Conservation (phyloP, 2,329 filamentous ascomycete species). For the Fusarium gaditjirri region DNA sequence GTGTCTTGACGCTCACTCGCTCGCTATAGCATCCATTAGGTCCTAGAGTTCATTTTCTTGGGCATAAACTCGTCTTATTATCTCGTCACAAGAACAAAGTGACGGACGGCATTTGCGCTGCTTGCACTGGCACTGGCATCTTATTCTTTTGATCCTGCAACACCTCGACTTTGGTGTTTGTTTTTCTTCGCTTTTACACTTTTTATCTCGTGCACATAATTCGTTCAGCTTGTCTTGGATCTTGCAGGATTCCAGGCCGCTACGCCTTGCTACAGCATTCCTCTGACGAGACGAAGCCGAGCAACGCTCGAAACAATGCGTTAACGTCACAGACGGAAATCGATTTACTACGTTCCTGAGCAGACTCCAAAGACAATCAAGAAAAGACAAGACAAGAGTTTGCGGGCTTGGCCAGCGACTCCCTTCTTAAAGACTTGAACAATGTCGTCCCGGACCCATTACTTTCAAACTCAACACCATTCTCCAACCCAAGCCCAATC, state of each 20-base stretch:
- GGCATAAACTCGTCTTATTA: conserved; percentile 39
- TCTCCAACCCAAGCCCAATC: conserved; percentile 26
- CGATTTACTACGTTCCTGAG: conserved; percentile 34
- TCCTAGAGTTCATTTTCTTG: conserved; percentile 20
- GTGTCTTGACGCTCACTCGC: conserved; percentile 21
- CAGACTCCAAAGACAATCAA: conserved; percentile 15
- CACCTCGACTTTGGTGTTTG: conserved; percentile 23
- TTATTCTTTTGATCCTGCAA: conserved; percentile 31
- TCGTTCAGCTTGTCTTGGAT: conserved; percentile 40
- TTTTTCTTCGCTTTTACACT: conserved; percentile 2
- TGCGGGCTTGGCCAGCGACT: conserved; percentile 36
- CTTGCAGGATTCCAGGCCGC: conserved; percentile 22
- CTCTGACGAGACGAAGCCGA: conserved; percentile 35
- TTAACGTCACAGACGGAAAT: conserved; percentile 43
- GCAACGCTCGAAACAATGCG: conserved; percentile 47
- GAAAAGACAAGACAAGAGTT: conserved; percentile 22
- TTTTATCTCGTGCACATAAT: conserved; percentile 2
- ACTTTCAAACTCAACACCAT: conserved; percentile 45
- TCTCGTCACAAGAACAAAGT: conserved; percentile 25
- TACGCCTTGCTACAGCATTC: conserved; percentile 30
- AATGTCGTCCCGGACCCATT: conserved; percentile 69
- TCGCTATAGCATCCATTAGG: conserved; percentile 20
- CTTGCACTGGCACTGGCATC: conserved; percentile 9
- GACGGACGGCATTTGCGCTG: conserved; percentile 37
- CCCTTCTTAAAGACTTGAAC: conserved; percentile 39